Evolutionary conservation across 257 asterid species (phyloP), one percentile per base, ranked within the genome.

Genomic region (Euphrasia confusa): DNA sequence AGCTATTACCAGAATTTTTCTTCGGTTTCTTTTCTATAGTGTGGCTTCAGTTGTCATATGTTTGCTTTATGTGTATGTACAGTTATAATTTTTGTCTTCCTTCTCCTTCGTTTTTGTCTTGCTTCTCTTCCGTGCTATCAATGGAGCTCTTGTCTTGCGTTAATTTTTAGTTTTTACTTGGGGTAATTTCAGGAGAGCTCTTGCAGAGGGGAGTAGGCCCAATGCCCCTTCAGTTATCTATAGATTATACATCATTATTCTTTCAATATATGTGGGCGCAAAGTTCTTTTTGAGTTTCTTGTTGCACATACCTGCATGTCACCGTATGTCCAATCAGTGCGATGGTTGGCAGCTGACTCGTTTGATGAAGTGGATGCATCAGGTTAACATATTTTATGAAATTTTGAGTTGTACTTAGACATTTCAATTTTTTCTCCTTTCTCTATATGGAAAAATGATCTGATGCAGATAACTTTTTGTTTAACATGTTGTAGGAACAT

Each of bases 311-410:
- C 99, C 97, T 21, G 94, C 95, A 56, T 93, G 84, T 67, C 99
- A 83, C 79, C 91, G 72, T 63, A 64, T 87, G 71, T 77, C 95
- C 54, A 78, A 78, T 75, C 84, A 65, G 68, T 78, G 93, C 71
- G 94, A 93, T 71, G 58, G 58, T 60, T 81, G 86, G 89, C 72
- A 84, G 14, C 54, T 82, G 17, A 71, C 81, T 75, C 94, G 96
- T 64, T 82, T 85, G 72, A 58, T 93, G 68, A 89, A 93, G 83
- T 93, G 97, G 99, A 84, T 93, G 97, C 99, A 93, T 78, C 94
- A 93, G 99, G 99, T 93, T 70, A 71, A 58, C 62, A 67, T 49
- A 61, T 60, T 59, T 18, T 63, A 21, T 61, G 37, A 18, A 59
- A 40, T 35, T 53, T 62, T 69, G 57, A 57, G 68, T 71, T 72